Base-by-base conservation (phyloP, 1,284 basidiomycete genomes). In the Uromyces viciae-fabae region DNA sequence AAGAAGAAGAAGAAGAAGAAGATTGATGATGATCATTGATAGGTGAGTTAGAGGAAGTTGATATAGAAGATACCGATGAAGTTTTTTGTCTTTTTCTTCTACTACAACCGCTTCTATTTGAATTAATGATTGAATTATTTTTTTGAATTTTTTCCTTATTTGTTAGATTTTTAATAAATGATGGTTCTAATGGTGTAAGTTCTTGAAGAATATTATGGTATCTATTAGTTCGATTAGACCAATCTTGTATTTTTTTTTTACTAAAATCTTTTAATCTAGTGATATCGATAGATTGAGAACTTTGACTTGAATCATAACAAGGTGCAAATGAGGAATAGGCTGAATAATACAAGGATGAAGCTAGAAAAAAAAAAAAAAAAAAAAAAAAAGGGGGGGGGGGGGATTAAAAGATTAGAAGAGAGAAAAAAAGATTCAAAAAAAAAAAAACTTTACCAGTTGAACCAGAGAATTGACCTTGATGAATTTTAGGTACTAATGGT, bases 241-340 rank as follows among this genome's bases (percentile, higher is more conserved):
- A 81, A 28, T 25, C 8, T 28, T 66, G 43, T 1, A 81, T 62
- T 33, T 43, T 66, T 40, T 81, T 69, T 19, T 58, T 71, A 40
- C 69, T 73, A 31, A 73, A 42, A 33, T 73, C 52, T 38, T 46
- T 42, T 1, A 69, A 38, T 14, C 69, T 64, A 19, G 78, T 49
- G 15, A 62, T 54, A 33, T 81, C 56, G 56, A 56, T 40, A 36
- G 78, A 64, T 36, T 81, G 69, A 14, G 60, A 40, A 49, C 69
- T 73, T 31, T 25, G 33, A 17, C 69, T 73, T 33, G 78, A 81
- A 56, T 81, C 78, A 28, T 81, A 73, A 33, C 43, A 72, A 8
- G 78, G 78, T 28, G 69, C 78, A 66, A 81, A 81, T 40, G 78
- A 81, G n/a, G 78, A 81, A 66, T 73, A 81, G 33, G 78, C 66